Conservation (phyloP, 2,329 filamentous ascomycete species). For the Clarireedia monteithiana region DNA sequence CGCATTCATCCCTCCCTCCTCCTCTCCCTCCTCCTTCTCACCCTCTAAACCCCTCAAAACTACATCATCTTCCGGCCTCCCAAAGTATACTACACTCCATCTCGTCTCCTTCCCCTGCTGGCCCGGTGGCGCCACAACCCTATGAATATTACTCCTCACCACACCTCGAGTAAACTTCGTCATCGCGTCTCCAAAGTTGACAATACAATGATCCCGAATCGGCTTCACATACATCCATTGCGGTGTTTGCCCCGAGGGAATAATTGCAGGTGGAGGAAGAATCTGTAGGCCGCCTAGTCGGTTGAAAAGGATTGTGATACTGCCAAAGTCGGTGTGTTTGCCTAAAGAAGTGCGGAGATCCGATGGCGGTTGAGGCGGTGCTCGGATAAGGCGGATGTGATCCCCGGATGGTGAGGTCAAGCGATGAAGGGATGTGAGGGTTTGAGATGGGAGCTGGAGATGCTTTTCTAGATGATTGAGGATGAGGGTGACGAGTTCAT, state of each 20-base stretch:
- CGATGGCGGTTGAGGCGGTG: too few species aligned
- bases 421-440: constrained; percentile 17
- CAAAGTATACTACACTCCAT: constrained; percentile 45
- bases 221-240: constrained; percentile 21
- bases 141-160: constrained; percentile 29
- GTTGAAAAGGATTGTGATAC: constrained; percentile 34
- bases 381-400: constrained; percentile 15
- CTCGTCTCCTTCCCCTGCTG: constrained; percentile 26
- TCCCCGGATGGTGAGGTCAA: constrained; percentile 15
- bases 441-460: constrained; percentile 18
- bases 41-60: too few species aligned
- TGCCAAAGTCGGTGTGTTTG: constrained; percentile 34
- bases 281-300: constrained; percentile 34
- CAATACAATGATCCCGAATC: constrained; percentile 29
- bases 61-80: too few species aligned
- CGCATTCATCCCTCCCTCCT: constrained; percentile 16
- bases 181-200: constrained; percentile 34
- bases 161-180: constrained; percentile 30
- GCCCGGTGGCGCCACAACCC: constrained; percentile 29
- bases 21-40: too few species aligned
- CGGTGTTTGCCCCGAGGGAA: constrained; percentile 15
- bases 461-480: constrained; percentile 21
- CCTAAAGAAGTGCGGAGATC: constrained; percentile 15
- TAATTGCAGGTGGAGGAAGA: constrained; percentile 21
- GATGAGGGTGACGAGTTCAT: constrained; percentile 15